phyloP scores from a whole-genome alignment of 495 filamentous ascomycete genomes.

The Staphylotrichum longicolle region DNA sequence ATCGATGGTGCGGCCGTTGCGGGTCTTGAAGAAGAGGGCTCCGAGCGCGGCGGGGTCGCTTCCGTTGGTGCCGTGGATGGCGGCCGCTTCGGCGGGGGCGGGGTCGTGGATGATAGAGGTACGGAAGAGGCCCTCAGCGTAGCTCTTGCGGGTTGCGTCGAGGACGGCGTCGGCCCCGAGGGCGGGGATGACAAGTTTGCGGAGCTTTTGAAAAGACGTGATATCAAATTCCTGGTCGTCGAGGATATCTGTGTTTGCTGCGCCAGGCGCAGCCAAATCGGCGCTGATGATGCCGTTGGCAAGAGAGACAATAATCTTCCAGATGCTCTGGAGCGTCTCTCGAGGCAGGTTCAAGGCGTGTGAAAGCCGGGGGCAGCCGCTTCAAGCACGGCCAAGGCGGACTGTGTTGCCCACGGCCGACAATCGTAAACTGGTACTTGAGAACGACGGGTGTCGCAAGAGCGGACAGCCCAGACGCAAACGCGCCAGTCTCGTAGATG shows the following conservation, averaged over 20 bases:
- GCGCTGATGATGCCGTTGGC: conserved; percentile 59
- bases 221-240: conserved; percentile 80
- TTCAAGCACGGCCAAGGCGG: conserved; percentile 65
- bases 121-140: conserved; percentile 73
- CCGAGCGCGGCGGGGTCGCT: conserved; percentile 54
- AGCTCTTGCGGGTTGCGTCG: conserved; percentile 65
- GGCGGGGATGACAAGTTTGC: conserved; percentile 68
- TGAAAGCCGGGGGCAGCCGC: conserved; percentile 64
- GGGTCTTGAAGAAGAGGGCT: conserved; percentile 56
- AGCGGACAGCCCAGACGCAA: conserved; percentile 58
- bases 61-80: conserved; percentile 37
- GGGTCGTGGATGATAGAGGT: conserved; percentile 78
- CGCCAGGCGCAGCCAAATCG: conserved; percentile 45
- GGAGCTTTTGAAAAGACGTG: conserved; percentile 63
- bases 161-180: conserved; percentile 64
- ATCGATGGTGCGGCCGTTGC: conserved; percentile 69
- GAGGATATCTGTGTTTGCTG: conserved; percentile 43
- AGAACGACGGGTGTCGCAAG: conserved; percentile 65
- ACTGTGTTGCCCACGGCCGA: conserved; percentile 69
- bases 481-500: conserved; percentile 62
- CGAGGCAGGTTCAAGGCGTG: conserved; percentile 52
- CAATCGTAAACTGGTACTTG: conserved; percentile 67
- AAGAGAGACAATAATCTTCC: conserved; percentile 58
- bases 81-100: conserved; percentile 60
- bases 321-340: conserved; percentile 50